phyloP scores from a whole-genome alignment of 1,284 basidiomycete species.

The Kalmanozyma brasiliensis region DNA sequence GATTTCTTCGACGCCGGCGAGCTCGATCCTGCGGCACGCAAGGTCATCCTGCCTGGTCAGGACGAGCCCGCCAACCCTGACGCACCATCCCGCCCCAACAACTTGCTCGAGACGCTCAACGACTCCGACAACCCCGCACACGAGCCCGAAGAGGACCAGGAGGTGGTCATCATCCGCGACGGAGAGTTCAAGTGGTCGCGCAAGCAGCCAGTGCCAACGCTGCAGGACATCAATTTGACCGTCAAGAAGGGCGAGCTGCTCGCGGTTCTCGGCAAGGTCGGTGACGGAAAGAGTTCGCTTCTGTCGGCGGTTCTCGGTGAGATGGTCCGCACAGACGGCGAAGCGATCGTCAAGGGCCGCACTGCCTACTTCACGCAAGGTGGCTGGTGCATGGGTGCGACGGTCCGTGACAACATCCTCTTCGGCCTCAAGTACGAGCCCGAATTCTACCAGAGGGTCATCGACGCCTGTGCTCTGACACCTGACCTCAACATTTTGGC shows the following conservation, averaged over 20 bases:
- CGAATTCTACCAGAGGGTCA: slow-evolving; percentile 70
- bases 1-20: slow-evolving; percentile 75
- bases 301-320: slow-evolving; percentile 63
- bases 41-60: slow-evolving; percentile 40
- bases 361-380: slow-evolving; percentile 84
- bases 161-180: slow-evolving; percentile 46
- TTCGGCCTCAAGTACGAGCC: slow-evolving; percentile 71
- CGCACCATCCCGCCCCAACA: slow-evolving; percentile 27
- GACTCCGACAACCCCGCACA: slow-evolving; percentile 14
- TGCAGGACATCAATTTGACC: slow-evolving; percentile 52
- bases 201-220: slow-evolving; percentile 60
- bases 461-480: slow-evolving; percentile 51
- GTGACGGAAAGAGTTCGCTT: slow-evolving; percentile 64
- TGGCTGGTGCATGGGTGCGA: slow-evolving; percentile 90
- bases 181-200: slow-evolving; percentile 75
- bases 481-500: slow-evolving; percentile 79
- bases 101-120: slow-evolving; percentile 28
- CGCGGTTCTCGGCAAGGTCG: slow-evolving; percentile 65
- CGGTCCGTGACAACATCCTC: slow-evolving; percentile 72
- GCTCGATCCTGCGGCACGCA: slow-evolving; percentile 70
- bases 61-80: slow-evolving; percentile 19
- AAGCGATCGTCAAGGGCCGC: slow-evolving; percentile 54
- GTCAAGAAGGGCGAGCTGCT: slow-evolving; percentile 55
- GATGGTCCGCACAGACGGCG: slow-evolving; percentile 58
- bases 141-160: slow-evolving; percentile 25